Conservation (phyloP, 345 rosid species). For the Chamaenerion angustifolium region DNA sequence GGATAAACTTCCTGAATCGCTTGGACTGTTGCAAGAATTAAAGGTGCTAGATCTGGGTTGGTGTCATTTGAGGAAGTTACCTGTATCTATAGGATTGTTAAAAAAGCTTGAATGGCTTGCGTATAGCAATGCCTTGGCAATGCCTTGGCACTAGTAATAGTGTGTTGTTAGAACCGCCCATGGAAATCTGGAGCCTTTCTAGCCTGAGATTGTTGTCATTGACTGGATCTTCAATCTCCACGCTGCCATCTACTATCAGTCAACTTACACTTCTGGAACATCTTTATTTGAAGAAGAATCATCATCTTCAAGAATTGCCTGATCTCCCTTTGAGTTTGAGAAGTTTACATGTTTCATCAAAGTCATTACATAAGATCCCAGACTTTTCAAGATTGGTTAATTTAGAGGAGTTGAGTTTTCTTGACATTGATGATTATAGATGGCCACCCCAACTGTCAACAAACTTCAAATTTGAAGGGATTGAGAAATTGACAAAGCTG, state of each 20-base stretch:
- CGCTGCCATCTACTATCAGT: background rate
- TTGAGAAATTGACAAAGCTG: background rate
- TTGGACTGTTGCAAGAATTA: slow-evolving; percentile 1
- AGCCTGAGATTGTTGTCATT: background rate
- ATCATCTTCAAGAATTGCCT: background rate
- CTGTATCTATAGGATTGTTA: background rate
- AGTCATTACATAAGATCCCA: background rate
- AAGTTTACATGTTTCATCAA: background rate
- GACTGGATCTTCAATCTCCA: background rate
- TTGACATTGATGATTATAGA: background rate
- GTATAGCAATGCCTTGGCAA: too few species aligned
- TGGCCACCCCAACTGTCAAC: too few species aligned
- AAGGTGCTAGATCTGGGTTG: background rate
- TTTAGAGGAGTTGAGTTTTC: background rate
- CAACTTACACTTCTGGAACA: background rate
- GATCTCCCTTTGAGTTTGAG: background rate
- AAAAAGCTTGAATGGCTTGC: slow-evolving; percentile 1
- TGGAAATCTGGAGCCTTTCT: slow-evolving; percentile 5
- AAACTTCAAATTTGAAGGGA: background rate
- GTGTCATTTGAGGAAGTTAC: background rate
- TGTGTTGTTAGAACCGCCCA: background rate
- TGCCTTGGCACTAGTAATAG: too few species aligned
- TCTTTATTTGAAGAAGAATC: background rate
- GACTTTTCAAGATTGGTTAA: background rate
- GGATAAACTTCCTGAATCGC: too few species aligned